phyloP scores from a whole-genome alignment of 2,329 filamentous ascomycete genomes.

The Coleophoma eucalyptorum region DNA sequence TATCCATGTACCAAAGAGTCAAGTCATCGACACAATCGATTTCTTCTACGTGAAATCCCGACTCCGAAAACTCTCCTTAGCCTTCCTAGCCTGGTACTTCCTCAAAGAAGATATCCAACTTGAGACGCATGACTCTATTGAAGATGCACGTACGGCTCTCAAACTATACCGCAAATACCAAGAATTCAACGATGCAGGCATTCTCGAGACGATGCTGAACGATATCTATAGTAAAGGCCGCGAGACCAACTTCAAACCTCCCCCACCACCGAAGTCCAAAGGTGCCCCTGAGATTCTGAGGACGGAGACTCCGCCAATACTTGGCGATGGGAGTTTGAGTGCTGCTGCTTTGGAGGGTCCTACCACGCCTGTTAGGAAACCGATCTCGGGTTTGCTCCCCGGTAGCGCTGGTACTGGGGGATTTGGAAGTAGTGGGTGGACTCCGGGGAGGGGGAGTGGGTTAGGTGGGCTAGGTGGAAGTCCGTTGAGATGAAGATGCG shows the following conservation, averaged over 20 bases:
- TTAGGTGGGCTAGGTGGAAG: conserved; percentile 10
- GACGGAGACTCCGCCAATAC: conserved; percentile 51
- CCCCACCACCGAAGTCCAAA: conserved; percentile 36
- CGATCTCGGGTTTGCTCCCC: conserved; percentile 28
- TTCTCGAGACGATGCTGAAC: conserved; percentile 77
- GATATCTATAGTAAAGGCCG: conserved; percentile 74
- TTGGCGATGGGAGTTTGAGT: conserved; percentile 27
- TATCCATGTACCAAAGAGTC: conserved; percentile 85
- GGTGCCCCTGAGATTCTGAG: conserved; percentile 41
- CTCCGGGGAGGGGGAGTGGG: conserved; percentile 37
- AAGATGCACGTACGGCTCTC: conserved; percentile 88
- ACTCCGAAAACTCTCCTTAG: conserved; percentile 81
- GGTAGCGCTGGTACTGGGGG: conserved; percentile 22
- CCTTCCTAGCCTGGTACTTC: conserved; percentile 87
- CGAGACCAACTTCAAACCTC: conserved; percentile 52
- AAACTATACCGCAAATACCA: conserved; percentile 86
- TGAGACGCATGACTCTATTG: conserved; percentile 90
- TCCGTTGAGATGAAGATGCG: conserved; percentile 14
- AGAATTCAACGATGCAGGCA: conserved; percentile 82
- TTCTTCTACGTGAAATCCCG: conserved; percentile 81
- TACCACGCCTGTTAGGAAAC: conserved; percentile 44
- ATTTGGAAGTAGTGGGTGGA: conserved; percentile 39
- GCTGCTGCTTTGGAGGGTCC: conserved; percentile 24
- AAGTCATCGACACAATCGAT: conserved; percentile 92
- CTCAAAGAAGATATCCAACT: conserved; percentile 93